phyloP scores from a whole-genome alignment of 352 stramenopile species.

The Pythium utonaiense region DNA sequence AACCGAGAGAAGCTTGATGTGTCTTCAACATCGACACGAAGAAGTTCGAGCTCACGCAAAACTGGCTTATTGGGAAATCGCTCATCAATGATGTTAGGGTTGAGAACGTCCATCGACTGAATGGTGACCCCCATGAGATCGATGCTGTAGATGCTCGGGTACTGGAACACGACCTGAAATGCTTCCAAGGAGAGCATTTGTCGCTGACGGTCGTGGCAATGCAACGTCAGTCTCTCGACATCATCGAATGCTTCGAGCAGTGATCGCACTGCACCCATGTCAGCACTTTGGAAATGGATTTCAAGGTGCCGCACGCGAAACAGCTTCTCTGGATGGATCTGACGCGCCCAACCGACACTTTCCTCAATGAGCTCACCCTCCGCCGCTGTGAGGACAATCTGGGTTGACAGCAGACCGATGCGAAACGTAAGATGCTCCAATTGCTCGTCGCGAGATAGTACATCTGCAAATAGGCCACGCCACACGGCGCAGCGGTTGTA shows the following conservation, averaged over 20 bases:
- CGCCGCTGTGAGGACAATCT: neutral
- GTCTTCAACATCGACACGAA: neutral
- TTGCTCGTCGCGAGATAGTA: neutral
- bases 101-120: neutral
- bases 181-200: too few species aligned
- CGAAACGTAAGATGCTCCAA: neutral
- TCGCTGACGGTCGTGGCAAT: too few species aligned
- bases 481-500: neutral
- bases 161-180: too few species aligned
- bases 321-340: neutral
- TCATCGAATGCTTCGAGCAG: neutral
- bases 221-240: neutral
- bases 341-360: too few species aligned
- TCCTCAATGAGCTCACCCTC: neutral
- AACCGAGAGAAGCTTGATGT: neutral
- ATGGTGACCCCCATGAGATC: neutral
- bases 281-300: neutral
- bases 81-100: neutral
- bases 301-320: neutral
- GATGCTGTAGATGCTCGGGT: too few species aligned
- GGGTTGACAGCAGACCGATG: too few species aligned
- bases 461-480: neutral
- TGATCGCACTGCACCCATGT: neutral
- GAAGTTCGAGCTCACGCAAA: neutral
- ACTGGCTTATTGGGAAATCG: neutral